Base-by-base conservation (phyloP, 768 basidiomycete species). In the Podaxis sp. region DNA sequence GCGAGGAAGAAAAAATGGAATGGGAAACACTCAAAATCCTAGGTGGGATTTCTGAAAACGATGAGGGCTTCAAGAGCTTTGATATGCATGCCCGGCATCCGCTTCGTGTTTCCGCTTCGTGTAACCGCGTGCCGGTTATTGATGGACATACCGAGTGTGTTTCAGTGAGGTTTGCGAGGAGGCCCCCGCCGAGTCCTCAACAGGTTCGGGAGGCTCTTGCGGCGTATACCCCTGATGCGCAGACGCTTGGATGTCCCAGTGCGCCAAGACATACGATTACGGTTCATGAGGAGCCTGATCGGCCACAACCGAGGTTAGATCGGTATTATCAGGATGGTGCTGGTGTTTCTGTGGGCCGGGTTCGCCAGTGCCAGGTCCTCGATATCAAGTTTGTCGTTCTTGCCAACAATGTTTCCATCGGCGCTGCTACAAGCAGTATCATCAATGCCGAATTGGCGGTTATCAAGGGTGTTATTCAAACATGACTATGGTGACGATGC, bases 1-100 rank as follows among this genome's bases (percentile, higher is more conserved):
- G 96, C 54, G 96, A 98, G 71, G 92, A 95, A 69, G 97, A 99
- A 72, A 99, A 99, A 74, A 95, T 99, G 66, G 96, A 99, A 74
- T 99, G 97, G 97, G 97, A 99, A 78, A 90, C 93, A 5, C 84
- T 91, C 69, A 99, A 99, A 80, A 99, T 99, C 70, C 87, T 99
- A 22, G 96, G 97, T 24, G 94, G 89, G 2, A 69, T 98, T 61
- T 69, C 79, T 2, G 78, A 84, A 26, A 80, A 80, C 54, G 86
- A 88, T 60, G 77, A 81, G 36, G 84, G 82, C 2, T 66, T 73
- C 4, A 84, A 82, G 62, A 70, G 83, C 11, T 99, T 97, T 74
- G 96, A 97, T 72, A 88, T 93, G 85, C 95, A 95, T 76, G 77
- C 86, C 0, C 71, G 71, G n/a, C 80, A 87, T 44, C 93, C 95